A percentile compares a stretch with the other conserved stretches of the same genome.
phyloP scores from a whole-genome alignment of 2,329 filamentous ascomycete genomes.

The Mollisia scopiformis region DNA sequence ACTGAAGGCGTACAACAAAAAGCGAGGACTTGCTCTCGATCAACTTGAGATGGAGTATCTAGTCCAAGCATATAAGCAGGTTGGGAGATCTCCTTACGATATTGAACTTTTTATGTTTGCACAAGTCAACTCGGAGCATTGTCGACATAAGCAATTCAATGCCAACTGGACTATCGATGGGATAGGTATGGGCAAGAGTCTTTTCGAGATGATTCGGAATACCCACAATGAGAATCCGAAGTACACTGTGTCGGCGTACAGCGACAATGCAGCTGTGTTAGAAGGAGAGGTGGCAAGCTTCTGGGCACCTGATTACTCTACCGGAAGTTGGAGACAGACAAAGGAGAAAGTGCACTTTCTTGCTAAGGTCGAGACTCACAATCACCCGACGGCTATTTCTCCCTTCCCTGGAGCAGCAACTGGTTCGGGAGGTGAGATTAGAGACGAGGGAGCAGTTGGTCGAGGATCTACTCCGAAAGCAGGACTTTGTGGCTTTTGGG shows the following conservation, averaged over 20 bases:
- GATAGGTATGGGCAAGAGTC: constrained; percentile 72
- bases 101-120: constrained; percentile 99
- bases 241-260: constrained; percentile 93
- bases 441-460: constrained; percentile 93
- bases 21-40: constrained; percentile 62
- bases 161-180: constrained; percentile 95
- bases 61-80: constrained; percentile 62
- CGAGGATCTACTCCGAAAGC: constrained; percentile 92
- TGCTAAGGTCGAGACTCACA: constrained; percentile 96
- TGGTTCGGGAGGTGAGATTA: constrained; percentile 91
- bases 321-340: constrained; percentile 83
- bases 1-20: constrained; percentile 81
- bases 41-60: constrained; percentile 88
- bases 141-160: constrained; percentile 84
- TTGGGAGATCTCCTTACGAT: constrained; percentile 69
- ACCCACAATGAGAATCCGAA: constrained; percentile 83
- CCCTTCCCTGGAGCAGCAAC: constrained; percentile 93
- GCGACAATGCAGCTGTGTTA: constrained; percentile 95
- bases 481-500: constrained; percentile 89
- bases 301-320: constrained; percentile 87
- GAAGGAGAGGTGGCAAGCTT: constrained; percentile 72
- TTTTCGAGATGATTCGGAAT: constrained; percentile 97
- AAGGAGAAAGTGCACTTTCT: constrained; percentile 88
- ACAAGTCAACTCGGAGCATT: constrained; percentile 98
- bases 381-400: constrained; percentile 94